Conservation (phyloP, 306 rosid species). For the Vigna nakashimae region DNA sequence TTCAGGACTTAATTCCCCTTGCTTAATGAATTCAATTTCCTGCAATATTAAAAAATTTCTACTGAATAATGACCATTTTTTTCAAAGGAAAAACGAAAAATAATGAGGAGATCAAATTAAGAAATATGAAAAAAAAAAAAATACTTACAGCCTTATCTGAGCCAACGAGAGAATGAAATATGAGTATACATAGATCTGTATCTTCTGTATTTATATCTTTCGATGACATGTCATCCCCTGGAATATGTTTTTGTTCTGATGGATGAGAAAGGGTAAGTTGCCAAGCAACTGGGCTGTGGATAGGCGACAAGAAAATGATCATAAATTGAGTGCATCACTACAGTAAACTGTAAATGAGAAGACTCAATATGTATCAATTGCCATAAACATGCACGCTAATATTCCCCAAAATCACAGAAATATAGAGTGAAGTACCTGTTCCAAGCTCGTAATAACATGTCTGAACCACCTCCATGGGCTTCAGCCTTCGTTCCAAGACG, state of each 20-base stretch:
- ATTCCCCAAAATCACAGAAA: constrained; percentile 9
- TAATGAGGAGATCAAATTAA: constrained; percentile 27
- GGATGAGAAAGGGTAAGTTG: constrained; percentile 71
- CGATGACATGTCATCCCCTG: constrained; percentile 46
- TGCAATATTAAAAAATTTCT: constrained; percentile 46
- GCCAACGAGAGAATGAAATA: constrained; percentile 72
- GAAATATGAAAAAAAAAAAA: constrained; percentile 24
- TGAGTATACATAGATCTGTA: constrained; percentile 63
- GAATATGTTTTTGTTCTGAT: constrained; percentile 51
- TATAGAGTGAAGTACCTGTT: constrained; percentile 62
- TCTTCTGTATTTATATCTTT: constrained; percentile 50
- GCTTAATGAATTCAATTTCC: constrained; percentile 91
- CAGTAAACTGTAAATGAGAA: constrained; percentile 19
- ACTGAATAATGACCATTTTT: not conserved
- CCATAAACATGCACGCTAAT: constrained; percentile 10
- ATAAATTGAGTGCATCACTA: constrained; percentile 12
- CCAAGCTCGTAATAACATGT: constrained; percentile 85
- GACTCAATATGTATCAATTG: constrained; percentile 1
- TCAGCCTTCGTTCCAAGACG: constrained; percentile 77
- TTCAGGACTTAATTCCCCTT: constrained; percentile 66
- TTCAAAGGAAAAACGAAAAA: constrained; percentile 28
- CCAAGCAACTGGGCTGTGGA: constrained; percentile 88
- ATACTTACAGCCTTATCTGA: constrained; percentile 79
- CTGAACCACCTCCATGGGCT: constrained; percentile 69
- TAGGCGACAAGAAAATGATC: constrained; percentile 37